Base-by-base conservation (phyloP, 306 rosid genomes). In the Medicago ruthenica region DNA sequence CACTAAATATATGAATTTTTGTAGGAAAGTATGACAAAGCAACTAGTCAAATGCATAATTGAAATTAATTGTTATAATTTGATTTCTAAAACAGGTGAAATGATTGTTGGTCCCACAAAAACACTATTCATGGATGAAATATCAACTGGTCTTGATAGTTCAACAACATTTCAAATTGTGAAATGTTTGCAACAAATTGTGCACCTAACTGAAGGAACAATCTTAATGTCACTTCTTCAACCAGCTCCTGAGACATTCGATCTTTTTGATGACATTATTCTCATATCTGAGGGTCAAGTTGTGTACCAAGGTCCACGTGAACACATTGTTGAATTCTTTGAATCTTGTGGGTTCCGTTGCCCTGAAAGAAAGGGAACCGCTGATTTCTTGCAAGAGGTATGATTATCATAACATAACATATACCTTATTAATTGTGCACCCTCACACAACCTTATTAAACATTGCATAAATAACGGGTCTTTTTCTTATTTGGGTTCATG, bases 221-320 rank as follows among this genome's bases (percentile, higher is more conserved):
- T 92, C 37, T 77, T 95, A 21, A 90, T 95, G 92, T 95, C 99
- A 9, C 80, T 95, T 6, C 99, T 95, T 36, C 99, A 95, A 48
- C 99, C 99, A 0, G 99, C 99, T 54, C 99, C 99, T 3, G 99
- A 95, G 91, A 92, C 99, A 4, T 95, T 90, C 9, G 87, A 95
- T 83, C 97, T 95, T 3, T 95, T 95, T 31, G 99, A 95, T 80
- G 99, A 92, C 41, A 90, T 95, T 70, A 60, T 95, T 9, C 89
- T 95, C 4, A 61, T 92, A 62, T 89, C 99, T 0, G 99, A 95
- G 87, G 97, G 97, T 8, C 93, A 89, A 58, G 83, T 95, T 13
- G 97, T 95, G 1, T 95, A 92, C 81, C 90, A 92, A 73, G 99
- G 99, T 62, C 96, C 99, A 60, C 97, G 97, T 9, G 92, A 89